A percentile compares a stretch with the other conserved stretches of the same genome.
These are phyloP conservation scores for Ampelomyces quisqualis DNA, from an alignment of 2,329 filamentous ascomycete species.

Conservation along the genomic window DNA sequence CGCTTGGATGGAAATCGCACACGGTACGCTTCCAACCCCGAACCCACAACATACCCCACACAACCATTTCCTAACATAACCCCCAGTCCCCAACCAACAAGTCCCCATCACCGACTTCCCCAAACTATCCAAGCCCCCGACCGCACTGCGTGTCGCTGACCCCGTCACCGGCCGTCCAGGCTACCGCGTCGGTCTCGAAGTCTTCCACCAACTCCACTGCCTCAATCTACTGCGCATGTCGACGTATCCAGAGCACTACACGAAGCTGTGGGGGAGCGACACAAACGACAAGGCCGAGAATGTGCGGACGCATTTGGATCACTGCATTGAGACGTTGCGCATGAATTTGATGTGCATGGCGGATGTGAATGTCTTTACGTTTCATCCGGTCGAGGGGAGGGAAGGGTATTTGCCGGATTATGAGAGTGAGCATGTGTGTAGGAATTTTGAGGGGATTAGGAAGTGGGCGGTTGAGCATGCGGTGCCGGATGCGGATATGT, in stretches of 20 bases:
- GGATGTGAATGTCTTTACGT: slow-evolving; percentile 41
- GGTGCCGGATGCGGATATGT: slow-evolving; percentile 31
- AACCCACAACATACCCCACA: slow-evolving; percentile 19
- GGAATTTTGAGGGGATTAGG: slow-evolving; percentile 39
- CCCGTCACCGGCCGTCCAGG: slow-evolving; percentile 58
- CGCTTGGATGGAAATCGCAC: slow-evolving; percentile 59
- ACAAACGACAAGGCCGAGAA: slow-evolving; percentile 33
- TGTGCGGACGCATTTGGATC: slow-evolving; percentile 32
- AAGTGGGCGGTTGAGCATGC: slow-evolving; percentile 38
- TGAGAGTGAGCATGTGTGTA: slow-evolving; percentile 35
- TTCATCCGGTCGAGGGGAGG: slow-evolving; percentile 23
- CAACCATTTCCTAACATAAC: slow-evolving; percentile 25
- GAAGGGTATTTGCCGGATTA: slow-evolving; percentile 37
- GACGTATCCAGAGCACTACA: slow-evolving; percentile 38
- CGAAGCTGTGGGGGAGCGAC: slow-evolving; percentile 29
- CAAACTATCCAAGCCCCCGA: slow-evolving; percentile 54
- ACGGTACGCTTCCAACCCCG: no score
- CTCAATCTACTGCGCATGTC: slow-evolving; percentile 40
- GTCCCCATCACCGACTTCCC: slow-evolving; percentile 57
- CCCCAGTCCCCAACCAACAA: slow-evolving; percentile 65
- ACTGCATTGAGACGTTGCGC: slow-evolving; percentile 42
- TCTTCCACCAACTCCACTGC: slow-evolving; percentile 54
- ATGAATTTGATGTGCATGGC: slow-evolving; percentile 41
- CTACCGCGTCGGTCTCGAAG: slow-evolving; percentile 61
- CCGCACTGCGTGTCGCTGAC: slow-evolving; percentile 58